Percentiles rank a stretch among this genome's conserved stretches.
phyloP scores from a whole-genome alignment of 495 filamentous ascomycete species.

The Neurospora sp. region DNA sequence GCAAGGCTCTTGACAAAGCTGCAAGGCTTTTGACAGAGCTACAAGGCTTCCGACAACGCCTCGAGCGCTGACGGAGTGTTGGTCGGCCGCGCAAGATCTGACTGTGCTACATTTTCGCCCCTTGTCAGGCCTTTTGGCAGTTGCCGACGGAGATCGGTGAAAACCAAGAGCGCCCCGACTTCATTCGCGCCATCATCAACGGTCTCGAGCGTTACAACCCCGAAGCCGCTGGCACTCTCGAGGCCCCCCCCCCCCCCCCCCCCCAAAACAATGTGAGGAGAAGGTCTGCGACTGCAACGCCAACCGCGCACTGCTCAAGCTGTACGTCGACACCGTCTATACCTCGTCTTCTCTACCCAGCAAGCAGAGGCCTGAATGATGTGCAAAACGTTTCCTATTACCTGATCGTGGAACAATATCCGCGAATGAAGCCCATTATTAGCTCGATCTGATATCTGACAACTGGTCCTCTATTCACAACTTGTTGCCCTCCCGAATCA shows the following conservation, averaged over 20 bases:
- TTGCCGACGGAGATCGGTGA: no score
- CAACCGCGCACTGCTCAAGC: conserved; percentile 92
- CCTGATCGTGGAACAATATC: conserved; percentile 55
- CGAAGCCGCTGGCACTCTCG: no score
- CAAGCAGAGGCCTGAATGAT: conserved; percentile 42
- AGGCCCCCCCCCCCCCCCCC: no score
- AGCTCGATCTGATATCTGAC: conserved; percentile 50
- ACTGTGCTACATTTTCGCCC: not conserved
- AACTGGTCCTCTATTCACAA: conserved; percentile 9
- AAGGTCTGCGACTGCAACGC: conserved; percentile 28
- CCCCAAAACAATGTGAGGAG: no score
- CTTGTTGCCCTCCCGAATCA: not conserved
- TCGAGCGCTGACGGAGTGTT: not conserved
- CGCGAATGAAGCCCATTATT: conserved; percentile 43
- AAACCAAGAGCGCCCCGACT: no score
- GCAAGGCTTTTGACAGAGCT: not conserved
- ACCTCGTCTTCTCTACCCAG: not conserved
- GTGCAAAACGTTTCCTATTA: conserved; percentile 99
- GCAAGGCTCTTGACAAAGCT: not conserved
- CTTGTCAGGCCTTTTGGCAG: not conserved
- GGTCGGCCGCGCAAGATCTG: not conserved
- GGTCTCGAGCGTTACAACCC: no score
- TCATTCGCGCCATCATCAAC: no score
- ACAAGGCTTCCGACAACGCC: not conserved
- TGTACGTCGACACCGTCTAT: conserved; percentile 54